These are phyloP conservation scores for Amniculicola lignicola DNA, from an alignment of 495 filamentous ascomycete species.

Conservation along the genomic window DNA sequence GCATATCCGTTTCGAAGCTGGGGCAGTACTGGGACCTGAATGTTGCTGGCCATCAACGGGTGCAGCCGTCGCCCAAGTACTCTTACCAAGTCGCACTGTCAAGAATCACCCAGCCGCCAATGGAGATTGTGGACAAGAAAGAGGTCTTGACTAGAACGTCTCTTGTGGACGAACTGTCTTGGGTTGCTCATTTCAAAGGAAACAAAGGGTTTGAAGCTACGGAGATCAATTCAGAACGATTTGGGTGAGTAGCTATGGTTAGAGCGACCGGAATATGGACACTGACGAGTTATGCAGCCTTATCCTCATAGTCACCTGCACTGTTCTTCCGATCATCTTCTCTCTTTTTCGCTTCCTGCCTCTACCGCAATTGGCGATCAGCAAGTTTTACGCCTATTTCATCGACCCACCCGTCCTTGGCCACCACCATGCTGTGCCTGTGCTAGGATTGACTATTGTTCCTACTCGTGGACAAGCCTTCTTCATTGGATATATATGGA, in stretches of 20 bases:
- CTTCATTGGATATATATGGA: conserved; percentile 41
- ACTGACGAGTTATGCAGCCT: background rate
- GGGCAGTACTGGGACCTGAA: conserved; percentile 10
- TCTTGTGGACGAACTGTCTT: too few species aligned
- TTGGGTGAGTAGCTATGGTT: too few species aligned
- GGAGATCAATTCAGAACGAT: too few species aligned
- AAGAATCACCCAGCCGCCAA: background rate
- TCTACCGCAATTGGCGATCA: background rate
- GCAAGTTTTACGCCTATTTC: conserved; percentile 8
- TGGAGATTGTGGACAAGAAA: background rate
- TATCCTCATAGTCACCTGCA: conserved; percentile 11
- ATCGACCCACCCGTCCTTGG: conserved; percentile 9
- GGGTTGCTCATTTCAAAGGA: too few species aligned
- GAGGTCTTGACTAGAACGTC: conserved; percentile 2
- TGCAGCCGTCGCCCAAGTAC: conserved; percentile 8
- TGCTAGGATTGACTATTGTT: conserved; percentile 33
- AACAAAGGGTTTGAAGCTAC: too few species aligned
- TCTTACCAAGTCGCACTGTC: conserved; percentile 1
- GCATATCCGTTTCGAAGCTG: background rate
- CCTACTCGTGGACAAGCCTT: conserved; percentile 45
- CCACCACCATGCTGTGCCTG: background rate
- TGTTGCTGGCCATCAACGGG: background rate
- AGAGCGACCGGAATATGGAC: background rate
- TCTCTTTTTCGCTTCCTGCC: conserved; percentile 19
- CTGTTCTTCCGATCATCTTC: conserved; percentile 14